These are phyloP conservation scores for Tolypocladium ovalisporum DNA, from an alignment of 2,329 filamentous ascomycete genomes.

Conservation along the genomic window DNA sequence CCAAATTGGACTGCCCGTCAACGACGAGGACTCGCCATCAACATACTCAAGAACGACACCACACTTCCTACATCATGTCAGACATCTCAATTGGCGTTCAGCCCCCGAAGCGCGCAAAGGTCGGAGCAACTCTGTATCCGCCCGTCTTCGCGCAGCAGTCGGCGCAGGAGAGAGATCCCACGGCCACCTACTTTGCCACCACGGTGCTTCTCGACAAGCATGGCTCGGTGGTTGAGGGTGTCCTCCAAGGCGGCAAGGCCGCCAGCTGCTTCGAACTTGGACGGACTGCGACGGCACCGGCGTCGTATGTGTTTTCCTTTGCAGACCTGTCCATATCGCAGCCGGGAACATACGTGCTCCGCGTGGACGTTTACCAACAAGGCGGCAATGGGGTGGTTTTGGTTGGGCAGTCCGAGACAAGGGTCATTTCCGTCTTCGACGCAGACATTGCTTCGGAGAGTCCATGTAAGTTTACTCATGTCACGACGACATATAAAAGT, in stretches of 20 bases:
- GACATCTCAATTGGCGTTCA: slow-evolving; percentile 11
- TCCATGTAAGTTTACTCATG: slow-evolving; percentile 4
- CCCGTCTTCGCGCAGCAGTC: slow-evolving; percentile 10
- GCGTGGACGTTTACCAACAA: slow-evolving; percentile 16
- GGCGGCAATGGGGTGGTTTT: slow-evolving; percentile 5
- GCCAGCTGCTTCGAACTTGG: slow-evolving; percentile 8
- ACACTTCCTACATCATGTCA: slow-evolving; percentile 3
- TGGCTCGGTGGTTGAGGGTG: slow-evolving; percentile 8
- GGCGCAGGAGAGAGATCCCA: neutral
- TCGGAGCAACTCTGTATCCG: slow-evolving; percentile 10
- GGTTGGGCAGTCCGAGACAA: slow-evolving; percentile 8
- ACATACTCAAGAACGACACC: neutral
- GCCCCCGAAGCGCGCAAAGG: slow-evolving; percentile 10
- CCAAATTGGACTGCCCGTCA: neutral
- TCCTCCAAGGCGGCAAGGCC: slow-evolving; percentile 8
- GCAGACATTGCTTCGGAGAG: slow-evolving; percentile 2
- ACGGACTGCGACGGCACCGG: slow-evolving; percentile 1
- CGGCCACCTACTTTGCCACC: slow-evolving; percentile 15
- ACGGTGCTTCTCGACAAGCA: slow-evolving; percentile 10
- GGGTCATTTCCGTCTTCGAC: slow-evolving; percentile 6
- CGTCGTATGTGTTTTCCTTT: slow-evolving; percentile 14
- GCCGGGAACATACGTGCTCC: slow-evolving; percentile 14
- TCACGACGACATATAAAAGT: neutral
- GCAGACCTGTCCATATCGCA: slow-evolving; percentile 10
- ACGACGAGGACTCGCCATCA: neutral